Base-by-base conservation (phyloP, 1,284 basidiomycete species). In the Veloporphyrellus conicus region DNA sequence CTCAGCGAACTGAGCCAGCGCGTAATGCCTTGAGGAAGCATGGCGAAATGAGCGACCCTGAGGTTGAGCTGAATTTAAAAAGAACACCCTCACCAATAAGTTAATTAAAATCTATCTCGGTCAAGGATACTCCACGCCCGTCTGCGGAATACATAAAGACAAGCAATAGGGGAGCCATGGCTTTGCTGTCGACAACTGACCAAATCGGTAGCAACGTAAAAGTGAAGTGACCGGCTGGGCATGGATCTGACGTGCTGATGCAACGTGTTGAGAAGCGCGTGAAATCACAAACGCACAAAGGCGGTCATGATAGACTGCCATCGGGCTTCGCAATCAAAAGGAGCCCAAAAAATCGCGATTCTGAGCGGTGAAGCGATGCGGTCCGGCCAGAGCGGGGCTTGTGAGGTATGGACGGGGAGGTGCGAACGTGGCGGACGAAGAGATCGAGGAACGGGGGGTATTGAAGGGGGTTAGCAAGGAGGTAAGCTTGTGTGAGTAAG, bases 1-100 rank as follows among this genome's bases (percentile, higher is more conserved):
- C 63, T 57, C 66, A 67, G 66, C 62, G 66, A 64, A 66, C 49
- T 60, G 62, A 67, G 32, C 64, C 61, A 67, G 62, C 61, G 66
- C 62, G 57, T 68, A 67, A 54, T 57, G 66, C 66, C 62, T 68
- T 59, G 66, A 59, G 62, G 62, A 51, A 31, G 55, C 53, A 53
- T 63, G 62, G 60, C 58, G 52, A 65, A 32, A 50, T 50, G 52
- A 43, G 23, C 47, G 63, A 64, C 62, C 62, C 66, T 68, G 59
- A 55, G 43, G 25, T 37, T 43, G 44, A 42, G 46, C 59, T 49
- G 35, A 53, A 46, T 54, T 58, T 60, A 43, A 61, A 50, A 36
- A 52, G 46, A 55, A 29, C 47, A 35, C 43, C 52, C 58, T 61
- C 60, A 57, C 50, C 55, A 47, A 53, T 45, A 60, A n/a, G 64